A percentile compares a stretch with the other conserved stretches of the same genome.
These are phyloP conservation scores for Homolaphlyctis polyrhiza DNA, from an alignment of 371 early-diverging fungal species.

Conservation along the genomic window DNA sequence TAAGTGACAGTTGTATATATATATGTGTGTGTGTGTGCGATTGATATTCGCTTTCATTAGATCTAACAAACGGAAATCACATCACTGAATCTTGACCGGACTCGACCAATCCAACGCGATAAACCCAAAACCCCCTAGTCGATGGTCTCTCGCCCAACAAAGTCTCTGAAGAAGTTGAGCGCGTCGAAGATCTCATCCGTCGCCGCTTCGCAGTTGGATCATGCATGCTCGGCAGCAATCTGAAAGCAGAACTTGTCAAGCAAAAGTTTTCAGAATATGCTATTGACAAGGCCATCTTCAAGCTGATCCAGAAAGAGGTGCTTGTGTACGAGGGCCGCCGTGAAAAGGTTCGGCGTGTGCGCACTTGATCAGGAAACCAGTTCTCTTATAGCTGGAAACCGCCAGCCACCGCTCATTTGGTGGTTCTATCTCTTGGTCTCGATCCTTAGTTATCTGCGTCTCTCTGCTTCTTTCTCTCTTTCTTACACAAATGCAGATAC, in stretches of 20 bases:
- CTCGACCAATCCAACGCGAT: background rate
- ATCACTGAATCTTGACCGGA: background rate
- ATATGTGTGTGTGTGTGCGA: conserved; percentile 2
- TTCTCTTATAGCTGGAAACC: no score
- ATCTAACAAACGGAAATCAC: background rate
- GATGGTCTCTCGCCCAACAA: conserved; percentile 73
- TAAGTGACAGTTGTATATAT: conserved; percentile 3
- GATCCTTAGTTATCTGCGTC: background rate
- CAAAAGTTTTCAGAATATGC: conserved; percentile 63
- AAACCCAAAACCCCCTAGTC: conserved; percentile 21
- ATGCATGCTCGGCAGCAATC: conserved; percentile 61
- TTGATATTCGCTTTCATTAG: background rate
- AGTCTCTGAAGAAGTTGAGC: conserved; percentile 65
- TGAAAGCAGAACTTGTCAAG: conserved; percentile 61
- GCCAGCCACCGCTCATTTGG: no score
- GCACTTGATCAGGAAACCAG: no score
- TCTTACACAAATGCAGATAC: no score
- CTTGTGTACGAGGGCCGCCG: conserved; percentile 78
- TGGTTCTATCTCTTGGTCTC: no score
- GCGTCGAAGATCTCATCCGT: conserved; percentile 77
- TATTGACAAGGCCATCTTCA: conserved; percentile 69
- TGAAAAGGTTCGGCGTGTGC: conserved; percentile 27
- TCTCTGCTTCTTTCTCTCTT: background rate
- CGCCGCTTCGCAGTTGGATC: conserved; percentile 88
- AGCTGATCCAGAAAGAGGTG: conserved; percentile 80